Evolutionary conservation across 2,329 filamentous ascomycete species (phyloP), one percentile per base, ranked within the genome.

Genomic region (Fusarium transvaalense): DNA sequence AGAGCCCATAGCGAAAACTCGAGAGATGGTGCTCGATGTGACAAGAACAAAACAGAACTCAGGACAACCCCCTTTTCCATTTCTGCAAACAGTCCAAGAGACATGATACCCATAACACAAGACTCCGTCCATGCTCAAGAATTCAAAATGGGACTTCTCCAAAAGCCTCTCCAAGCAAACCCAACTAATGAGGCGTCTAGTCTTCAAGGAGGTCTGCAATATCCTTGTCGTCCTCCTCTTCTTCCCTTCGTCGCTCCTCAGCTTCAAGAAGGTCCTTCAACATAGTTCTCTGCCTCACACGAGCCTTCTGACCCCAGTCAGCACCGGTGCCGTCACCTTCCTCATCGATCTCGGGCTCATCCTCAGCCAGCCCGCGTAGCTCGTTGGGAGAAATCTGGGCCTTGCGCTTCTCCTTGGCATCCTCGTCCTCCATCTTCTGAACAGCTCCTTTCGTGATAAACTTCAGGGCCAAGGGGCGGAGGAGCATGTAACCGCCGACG

Each of bases 391-490:
- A 86, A 61, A 92, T 83, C 74, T 86, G 84, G 13, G 85, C 82
- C 63, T 82, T 81, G 74, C 89, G 82, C 76, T 89, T 83, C 74
- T 86, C 76, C 25, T 80, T 81, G 53, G 76, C 79, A 10, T 84
- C 82, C 66, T 87, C 84, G 73, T 89, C 84, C 72, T 90, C 88
- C 75, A 91, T 83, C 76, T 90, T 84, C 74, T 85, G 85, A 77
- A 89, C 86, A 75, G 92, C 88, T 66, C 85, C 79, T 73, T 86
- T 88, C 63, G 85, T 87, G 71, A 88, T 89, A 37, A 88, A 79
- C 75, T 90, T 91, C 74, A 94, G 84, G 52, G 94, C 78, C 77
- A 93, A 93, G 0, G 92, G 92, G 1, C 93, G 89, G 25, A 93
- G 74, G 53, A 96, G 85, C 68, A 89, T 76, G 82, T 95, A 97